Percentiles rank a stretch among this genome's conserved stretches.
These are phyloP conservation scores for Aspergillus jensenii DNA, from an alignment of 2,329 filamentous ascomycete genomes.

Conservation along the genomic window DNA sequence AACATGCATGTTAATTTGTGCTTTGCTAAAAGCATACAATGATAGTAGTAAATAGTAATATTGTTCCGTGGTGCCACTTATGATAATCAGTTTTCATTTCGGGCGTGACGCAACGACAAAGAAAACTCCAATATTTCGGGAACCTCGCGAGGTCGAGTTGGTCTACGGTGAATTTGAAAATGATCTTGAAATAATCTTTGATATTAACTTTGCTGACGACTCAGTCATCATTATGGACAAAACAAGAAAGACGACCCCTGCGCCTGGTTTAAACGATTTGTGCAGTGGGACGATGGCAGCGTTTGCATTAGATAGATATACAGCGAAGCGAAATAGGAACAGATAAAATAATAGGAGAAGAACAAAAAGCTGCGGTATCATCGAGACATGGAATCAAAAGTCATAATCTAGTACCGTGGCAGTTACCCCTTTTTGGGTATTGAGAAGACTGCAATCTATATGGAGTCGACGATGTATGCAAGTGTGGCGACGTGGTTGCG, in stretches of 20 bases:
- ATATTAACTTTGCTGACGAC: neutral
- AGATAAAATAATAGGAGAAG: neutral
- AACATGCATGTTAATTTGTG: no score
- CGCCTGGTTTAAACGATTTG: neutral
- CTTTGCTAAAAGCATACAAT: no score
- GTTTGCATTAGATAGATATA: neutral
- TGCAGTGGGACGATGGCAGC: neutral
- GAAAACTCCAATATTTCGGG: no score
- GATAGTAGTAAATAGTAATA: no score
- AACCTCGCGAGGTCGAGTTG: no score
- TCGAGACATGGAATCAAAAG: slow-evolving; percentile 13
- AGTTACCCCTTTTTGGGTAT: slow-evolving; percentile 11
- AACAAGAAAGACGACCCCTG: neutral
- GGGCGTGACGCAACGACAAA: no score
- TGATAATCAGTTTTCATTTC: no score
- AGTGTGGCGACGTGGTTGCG: neutral
- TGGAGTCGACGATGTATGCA: slow-evolving; percentile 4
- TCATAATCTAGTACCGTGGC: slow-evolving; percentile 21
- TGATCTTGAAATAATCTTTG: neutral
- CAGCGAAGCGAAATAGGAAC: neutral
- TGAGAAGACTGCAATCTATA: slow-evolving; percentile 15
- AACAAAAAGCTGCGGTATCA: slow-evolving; percentile 11
- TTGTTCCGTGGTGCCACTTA: no score
- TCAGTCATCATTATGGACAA: neutral
- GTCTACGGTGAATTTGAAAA: no score